Percentiles rank a stretch among this genome's conserved stretches.
Conservation (phyloP, 2,329 filamentous ascomycete species). For the Samsoniella hepiali region DNA sequence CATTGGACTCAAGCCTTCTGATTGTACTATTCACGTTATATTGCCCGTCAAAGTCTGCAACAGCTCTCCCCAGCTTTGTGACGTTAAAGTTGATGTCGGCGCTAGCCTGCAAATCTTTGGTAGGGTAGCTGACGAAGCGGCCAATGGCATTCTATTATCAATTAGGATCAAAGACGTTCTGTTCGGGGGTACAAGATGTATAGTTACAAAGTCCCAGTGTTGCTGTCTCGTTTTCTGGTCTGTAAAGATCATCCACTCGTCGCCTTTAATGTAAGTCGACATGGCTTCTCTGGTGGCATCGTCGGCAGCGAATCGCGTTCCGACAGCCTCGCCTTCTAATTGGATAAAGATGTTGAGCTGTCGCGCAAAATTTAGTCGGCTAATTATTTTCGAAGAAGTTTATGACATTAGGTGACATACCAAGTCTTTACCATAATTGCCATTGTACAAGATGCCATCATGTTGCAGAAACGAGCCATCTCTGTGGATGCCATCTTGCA, state of each 20-base stretch:
- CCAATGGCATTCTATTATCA: conserved; percentile 24
- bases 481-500: conserved; percentile 25
- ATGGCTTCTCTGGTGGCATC: conserved; percentile 22
- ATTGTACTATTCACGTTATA: conserved; percentile 21
- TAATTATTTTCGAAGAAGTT: too few relatives aligned
- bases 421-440: conserved; percentile 27
- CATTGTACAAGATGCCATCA: conserved; percentile 25
- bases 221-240: conserved; percentile 20
- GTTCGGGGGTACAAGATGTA: not conserved
- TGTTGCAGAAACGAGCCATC: conserved; percentile 27
- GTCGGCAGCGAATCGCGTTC: conserved; percentile 24
- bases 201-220: conserved; percentile 25
- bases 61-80: conserved; percentile 22
- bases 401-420: conserved; percentile 7
- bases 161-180: not conserved
- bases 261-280: conserved; percentile 22
- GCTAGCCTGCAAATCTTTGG: conserved; percentile 24
- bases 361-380: not conserved
- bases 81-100: conserved; percentile 28
- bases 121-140: conserved; percentile 25
- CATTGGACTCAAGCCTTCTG: conserved; percentile 23
- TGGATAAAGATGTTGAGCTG: conserved; percentile 27
- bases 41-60: conserved; percentile 22
- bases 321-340: conserved; percentile 23
- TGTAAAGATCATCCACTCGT: conserved; percentile 26